Conservation (phyloP, 805 yeast species). For the Cyberlindnera maclurae region DNA sequence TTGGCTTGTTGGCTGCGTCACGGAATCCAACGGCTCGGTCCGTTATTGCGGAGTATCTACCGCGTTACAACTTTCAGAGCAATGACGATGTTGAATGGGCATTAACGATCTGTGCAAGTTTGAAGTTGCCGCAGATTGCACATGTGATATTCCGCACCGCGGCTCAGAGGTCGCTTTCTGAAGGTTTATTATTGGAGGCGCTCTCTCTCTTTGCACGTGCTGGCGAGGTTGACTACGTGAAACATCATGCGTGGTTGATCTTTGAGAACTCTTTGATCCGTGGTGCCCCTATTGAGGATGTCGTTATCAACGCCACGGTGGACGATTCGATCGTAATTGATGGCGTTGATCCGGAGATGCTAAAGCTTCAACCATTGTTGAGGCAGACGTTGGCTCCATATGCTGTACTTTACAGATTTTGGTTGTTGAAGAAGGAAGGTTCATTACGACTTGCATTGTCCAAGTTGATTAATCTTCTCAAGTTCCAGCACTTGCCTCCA, state of each 20-base stretch:
- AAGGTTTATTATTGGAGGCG: slow-evolving; percentile 43
- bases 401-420: slow-evolving; percentile 51
- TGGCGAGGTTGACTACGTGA: slow-evolving; percentile 44
- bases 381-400: slow-evolving; percentile 68
- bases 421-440: slow-evolving; percentile 26
- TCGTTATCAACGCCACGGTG: slow-evolving; percentile 44
- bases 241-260: slow-evolving; percentile 50
- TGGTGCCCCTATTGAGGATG: slow-evolving; percentile 50
- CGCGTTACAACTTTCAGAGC: slow-evolving; percentile 51
- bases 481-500: slow-evolving; percentile 46
- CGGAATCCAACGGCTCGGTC: slow-evolving; percentile 36
- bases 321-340: slow-evolving; percentile 27
- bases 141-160: slow-evolving; percentile 38
- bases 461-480: slow-evolving; percentile 34
- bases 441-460: slow-evolving; percentile 24
- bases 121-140: slow-evolving; percentile 53
- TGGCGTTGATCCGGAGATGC: slow-evolving; percentile 19
- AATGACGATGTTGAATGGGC: slow-evolving; percentile 81
- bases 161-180: slow-evolving; percentile 20
- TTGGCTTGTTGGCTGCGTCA: slow-evolving; percentile 51
- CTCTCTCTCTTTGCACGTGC: slow-evolving; percentile 57
- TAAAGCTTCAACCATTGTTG: slow-evolving; percentile 45
- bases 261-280: slow-evolving; percentile 53
- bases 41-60: slow-evolving; percentile 50
- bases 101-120: slow-evolving; percentile 61